Conservation (phyloP, 331 rosid genomes). For the Prunus yedoensis region DNA sequence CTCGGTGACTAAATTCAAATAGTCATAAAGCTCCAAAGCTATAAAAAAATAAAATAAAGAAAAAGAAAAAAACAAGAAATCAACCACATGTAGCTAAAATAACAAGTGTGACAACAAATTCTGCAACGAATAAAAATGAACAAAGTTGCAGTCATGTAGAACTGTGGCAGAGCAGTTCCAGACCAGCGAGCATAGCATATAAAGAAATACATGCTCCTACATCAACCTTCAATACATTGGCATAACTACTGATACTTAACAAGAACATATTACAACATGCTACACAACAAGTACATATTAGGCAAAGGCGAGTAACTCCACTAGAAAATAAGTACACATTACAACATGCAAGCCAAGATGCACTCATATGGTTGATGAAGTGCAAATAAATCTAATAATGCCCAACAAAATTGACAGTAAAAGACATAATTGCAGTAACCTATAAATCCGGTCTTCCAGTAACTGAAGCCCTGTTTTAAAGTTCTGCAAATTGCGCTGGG, state of each 20-base stretch:
- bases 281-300: too few relatives aligned
- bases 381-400: neutral
- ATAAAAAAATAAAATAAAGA: too few relatives aligned
- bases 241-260: neutral
- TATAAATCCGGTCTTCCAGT: slow-evolving; percentile 86
- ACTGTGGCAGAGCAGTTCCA: neutral
- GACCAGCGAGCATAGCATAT: neutral
- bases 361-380: neutral
- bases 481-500: slow-evolving; percentile 79
- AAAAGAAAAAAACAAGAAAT: too few relatives aligned
- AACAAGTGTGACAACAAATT: too few relatives aligned
- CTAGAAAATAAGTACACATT: neutral
- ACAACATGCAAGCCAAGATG: neutral
- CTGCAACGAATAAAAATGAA: neutral
- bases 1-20: too few relatives aligned
- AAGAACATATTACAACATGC: neutral
- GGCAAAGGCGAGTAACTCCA: too few relatives aligned
- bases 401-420: slow-evolving; percentile 6
- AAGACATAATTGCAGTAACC: slow-evolving; percentile 46
- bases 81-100: too few relatives aligned
- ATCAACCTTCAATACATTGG: neutral
- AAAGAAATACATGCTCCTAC: neutral
- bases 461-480: slow-evolving; percentile 88
- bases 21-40: too few relatives aligned
- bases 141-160: neutral